phyloP scores from a whole-genome alignment of 768 basidiomycete genomes.

The Hypholoma sublateritium region DNA sequence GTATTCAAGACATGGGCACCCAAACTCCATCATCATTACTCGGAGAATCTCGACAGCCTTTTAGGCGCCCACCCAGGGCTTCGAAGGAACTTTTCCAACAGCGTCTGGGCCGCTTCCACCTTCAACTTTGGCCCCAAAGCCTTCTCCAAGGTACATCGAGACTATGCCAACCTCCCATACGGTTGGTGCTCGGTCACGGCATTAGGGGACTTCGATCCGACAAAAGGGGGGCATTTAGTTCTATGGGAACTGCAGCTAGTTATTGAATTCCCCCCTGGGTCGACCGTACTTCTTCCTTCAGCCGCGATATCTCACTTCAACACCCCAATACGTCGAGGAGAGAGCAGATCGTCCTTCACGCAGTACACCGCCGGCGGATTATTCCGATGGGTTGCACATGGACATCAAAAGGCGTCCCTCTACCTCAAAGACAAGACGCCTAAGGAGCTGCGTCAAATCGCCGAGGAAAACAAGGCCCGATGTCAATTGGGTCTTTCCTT shows the following conservation, averaged over 20 bases:
- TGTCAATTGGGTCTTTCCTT: not conserved
- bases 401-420: not conserved
- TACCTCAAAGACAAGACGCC: not conserved
- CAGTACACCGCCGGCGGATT: constrained; percentile 9
- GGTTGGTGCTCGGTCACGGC: constrained; percentile 1
- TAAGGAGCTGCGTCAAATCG: not conserved
- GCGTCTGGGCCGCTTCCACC: constrained; percentile 1
- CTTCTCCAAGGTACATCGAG: not conserved
- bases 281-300: constrained; percentile 8
- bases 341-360: constrained; percentile 8
- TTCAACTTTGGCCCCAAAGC: constrained; percentile 3
- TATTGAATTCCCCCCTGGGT: constrained; percentile 7
- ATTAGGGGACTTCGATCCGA: constrained; percentile 2
- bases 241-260: constrained; percentile 1
- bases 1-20: constrained; percentile 3
- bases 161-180: not conserved
- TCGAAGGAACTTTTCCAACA: not conserved
- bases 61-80: not conserved
- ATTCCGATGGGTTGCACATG: constrained; percentile 10
- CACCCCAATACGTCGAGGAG: not conserved
- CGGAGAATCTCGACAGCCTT: not conserved
- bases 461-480: not conserved
- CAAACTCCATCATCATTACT: constrained; percentile 3
- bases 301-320: constrained; percentile 9
- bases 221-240: not conserved